A percentile compares a stretch with the other conserved stretches of the same genome.
Conservation (phyloP, 495 filamentous ascomycete species). For the Symbiotaphrina buchneri region DNA sequence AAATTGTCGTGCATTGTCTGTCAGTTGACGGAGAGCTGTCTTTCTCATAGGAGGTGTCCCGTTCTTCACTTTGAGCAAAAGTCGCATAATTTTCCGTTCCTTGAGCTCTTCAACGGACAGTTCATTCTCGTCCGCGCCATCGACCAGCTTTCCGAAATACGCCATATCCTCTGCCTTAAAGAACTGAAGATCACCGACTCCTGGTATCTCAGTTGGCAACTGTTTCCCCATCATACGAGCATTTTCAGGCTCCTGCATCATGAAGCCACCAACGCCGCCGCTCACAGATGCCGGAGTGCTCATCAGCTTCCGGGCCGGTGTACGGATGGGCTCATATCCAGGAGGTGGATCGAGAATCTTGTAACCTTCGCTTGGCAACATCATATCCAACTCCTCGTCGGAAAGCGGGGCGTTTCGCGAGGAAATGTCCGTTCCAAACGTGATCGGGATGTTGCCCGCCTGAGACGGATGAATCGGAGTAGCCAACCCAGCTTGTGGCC, state of each 20-base stretch:
- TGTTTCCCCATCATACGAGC: constrained; percentile 64
- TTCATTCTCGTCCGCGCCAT: constrained; percentile 77
- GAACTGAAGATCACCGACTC: constrained; percentile 92
- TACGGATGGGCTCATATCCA: constrained; percentile 71
- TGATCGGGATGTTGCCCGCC: constrained; percentile 25
- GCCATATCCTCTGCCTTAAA: constrained; percentile 99
- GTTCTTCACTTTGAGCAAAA: constrained; percentile 97
- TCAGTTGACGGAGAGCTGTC: constrained; percentile 93
- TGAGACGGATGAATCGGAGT: constrained; percentile 76
- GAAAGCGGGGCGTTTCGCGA: constrained; percentile 56
- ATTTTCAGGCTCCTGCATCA: constrained; percentile 91
- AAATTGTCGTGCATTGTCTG: constrained; percentile 93
- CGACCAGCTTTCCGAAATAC: constrained; percentile 95
- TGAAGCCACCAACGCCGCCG: constrained; percentile 60
- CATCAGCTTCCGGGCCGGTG: constrained; percentile 53
- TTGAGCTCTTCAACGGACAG: constrained; percentile 91
- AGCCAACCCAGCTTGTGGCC: constrained; percentile 55
- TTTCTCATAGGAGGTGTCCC: constrained; percentile 98
- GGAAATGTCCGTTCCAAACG: constrained; percentile 68
- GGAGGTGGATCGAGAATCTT: constrained; percentile 82
- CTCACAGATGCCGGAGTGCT: constrained; percentile 47
- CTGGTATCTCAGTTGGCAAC: constrained; percentile 89
- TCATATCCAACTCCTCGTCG: constrained; percentile 82
- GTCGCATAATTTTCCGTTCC: constrained; percentile 94
- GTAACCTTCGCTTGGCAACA: constrained; percentile 85